Conservation (phyloP, 306 rosid genomes). For the Parietaria judaica region DNA sequence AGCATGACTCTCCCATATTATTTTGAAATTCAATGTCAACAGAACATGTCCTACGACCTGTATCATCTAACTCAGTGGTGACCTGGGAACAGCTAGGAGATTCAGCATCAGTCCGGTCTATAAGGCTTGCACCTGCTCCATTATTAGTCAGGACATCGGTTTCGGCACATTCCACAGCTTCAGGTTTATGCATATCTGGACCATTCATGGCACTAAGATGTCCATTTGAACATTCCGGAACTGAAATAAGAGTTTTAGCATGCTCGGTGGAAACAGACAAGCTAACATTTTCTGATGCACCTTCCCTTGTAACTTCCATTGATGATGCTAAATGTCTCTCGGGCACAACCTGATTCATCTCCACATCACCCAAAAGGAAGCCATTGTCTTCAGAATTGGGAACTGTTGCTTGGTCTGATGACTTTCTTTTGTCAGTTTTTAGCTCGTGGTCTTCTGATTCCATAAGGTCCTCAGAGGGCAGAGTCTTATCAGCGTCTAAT, state of each 20-base stretch:
- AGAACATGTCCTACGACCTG: constrained; percentile 40
- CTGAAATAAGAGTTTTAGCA: constrained; percentile 12
- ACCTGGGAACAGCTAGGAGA: constrained; percentile 56
- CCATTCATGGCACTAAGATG: constrained; percentile 33
- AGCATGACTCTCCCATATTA: constrained; percentile 32
- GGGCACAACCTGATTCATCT: constrained; percentile 29
- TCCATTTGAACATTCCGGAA: constrained; percentile 40
- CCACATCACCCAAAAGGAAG: constrained; percentile 31
- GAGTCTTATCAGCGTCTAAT: constrained; percentile 40
- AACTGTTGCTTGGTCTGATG: constrained; percentile 23
- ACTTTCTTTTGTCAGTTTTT: constrained; percentile 21
- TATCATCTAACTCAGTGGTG: constrained; percentile 51
- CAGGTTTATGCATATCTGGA: constrained; percentile 23
- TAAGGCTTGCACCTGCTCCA: constrained; percentile 27
- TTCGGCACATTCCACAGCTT: constrained; percentile 35
- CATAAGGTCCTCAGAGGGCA: constrained; percentile 42
- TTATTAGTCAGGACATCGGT: constrained; percentile 46
- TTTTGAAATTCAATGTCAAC: constrained; percentile 35
- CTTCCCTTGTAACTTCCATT: constrained; percentile 21
- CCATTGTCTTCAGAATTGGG: constrained; percentile 36
- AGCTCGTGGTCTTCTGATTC: constrained; percentile 45
- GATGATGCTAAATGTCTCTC: constrained; percentile 28
- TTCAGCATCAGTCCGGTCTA: constrained; percentile 36
- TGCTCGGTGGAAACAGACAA: constrained; percentile 21
- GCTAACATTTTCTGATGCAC: constrained; percentile 29